These are phyloP conservation scores for Oxyria digyna DNA, from an alignment of 148 eudicot genomes.

Conservation along the genomic window DNA sequence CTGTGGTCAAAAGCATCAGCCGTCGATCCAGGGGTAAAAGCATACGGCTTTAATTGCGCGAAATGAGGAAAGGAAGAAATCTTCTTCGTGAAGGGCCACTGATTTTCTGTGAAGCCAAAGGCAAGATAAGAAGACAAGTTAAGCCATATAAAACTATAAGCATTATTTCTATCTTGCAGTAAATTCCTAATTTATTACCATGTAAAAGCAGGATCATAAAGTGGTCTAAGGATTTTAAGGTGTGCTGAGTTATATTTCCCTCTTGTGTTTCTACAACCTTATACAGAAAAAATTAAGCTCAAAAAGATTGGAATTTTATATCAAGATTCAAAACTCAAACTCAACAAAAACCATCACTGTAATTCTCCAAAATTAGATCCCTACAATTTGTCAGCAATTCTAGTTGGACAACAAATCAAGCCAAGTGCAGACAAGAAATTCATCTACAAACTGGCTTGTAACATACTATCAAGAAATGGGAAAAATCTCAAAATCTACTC, in stretches of 20 bases:
- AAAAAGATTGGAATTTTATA: not conserved
- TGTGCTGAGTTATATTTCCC: no score
- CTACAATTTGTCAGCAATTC: no score
- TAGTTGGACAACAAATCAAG: no score
- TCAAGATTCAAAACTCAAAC: no score
- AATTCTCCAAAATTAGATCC: not conserved
- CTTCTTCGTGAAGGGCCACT: conserved; percentile 1
- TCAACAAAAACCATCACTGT: not conserved
- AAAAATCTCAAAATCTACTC: not conserved
- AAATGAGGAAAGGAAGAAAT: conserved; percentile 8
- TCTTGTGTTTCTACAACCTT: not conserved
- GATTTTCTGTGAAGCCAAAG: not conserved
- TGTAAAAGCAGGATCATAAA: no score
- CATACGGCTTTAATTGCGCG: not conserved
- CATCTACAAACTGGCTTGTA: not conserved
- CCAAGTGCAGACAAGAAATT: no score
- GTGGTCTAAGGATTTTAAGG: not conserved
- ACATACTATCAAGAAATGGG: not conserved
- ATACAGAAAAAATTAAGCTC: not conserved
- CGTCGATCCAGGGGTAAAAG: not conserved
- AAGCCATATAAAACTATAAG: no score
- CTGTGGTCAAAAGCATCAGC: not conserved
- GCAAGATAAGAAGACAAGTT: no score
- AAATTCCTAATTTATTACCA: no score
- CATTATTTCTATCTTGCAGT: no score